These are phyloP conservation scores for Arbutus unedo DNA, from an alignment of 148 eudicot species.

Conservation along the genomic window DNA sequence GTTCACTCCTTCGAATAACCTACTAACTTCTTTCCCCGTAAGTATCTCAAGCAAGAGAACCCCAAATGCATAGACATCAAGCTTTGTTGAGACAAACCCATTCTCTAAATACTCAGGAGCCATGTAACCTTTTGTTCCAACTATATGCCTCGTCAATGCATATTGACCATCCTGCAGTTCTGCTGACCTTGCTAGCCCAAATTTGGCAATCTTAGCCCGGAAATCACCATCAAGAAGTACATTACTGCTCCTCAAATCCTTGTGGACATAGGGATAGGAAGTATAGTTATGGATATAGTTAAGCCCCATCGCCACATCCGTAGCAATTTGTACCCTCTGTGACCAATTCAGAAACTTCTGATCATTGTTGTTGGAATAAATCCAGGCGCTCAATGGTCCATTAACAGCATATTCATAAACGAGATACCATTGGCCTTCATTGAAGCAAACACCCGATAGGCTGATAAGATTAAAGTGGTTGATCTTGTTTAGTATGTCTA, in stretches of 20 bases:
- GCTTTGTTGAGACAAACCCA: constrained; percentile 68
- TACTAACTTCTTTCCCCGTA: constrained; percentile 50
- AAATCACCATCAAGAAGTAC: constrained; percentile 72
- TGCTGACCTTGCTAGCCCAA: constrained; percentile 57
- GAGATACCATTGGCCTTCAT: constrained; percentile 78
- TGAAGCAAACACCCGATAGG: constrained; percentile 69
- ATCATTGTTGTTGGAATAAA: constrained; percentile 31
- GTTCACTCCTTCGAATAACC: constrained; percentile 33
- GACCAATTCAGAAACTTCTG: constrained; percentile 61
- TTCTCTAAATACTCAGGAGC: constrained; percentile 77
- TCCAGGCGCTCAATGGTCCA: constrained; percentile 82
- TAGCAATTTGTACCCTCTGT: constrained; percentile 67
- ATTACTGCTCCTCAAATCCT: constrained; percentile 62
- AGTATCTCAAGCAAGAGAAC: constrained; percentile 71
- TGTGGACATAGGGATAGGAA: constrained; percentile 72
- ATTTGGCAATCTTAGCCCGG: constrained; percentile 72
- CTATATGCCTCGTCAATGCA: constrained; percentile 49
- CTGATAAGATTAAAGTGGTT: constrained; percentile 77
- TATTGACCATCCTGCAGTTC: constrained; percentile 43
- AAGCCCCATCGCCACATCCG: constrained; percentile 83
- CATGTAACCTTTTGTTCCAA: constrained; percentile 63
- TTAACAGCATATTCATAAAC: constrained; percentile 77
- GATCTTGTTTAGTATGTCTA: constrained; percentile 64
- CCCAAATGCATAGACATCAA: constrained; percentile 89
- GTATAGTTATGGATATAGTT: constrained; percentile 80